Evolutionary conservation across 2,329 filamentous ascomycete species (phyloP), one percentile per base, ranked within the genome.

Genomic region (Fusarium tanahbumbuense): DNA sequence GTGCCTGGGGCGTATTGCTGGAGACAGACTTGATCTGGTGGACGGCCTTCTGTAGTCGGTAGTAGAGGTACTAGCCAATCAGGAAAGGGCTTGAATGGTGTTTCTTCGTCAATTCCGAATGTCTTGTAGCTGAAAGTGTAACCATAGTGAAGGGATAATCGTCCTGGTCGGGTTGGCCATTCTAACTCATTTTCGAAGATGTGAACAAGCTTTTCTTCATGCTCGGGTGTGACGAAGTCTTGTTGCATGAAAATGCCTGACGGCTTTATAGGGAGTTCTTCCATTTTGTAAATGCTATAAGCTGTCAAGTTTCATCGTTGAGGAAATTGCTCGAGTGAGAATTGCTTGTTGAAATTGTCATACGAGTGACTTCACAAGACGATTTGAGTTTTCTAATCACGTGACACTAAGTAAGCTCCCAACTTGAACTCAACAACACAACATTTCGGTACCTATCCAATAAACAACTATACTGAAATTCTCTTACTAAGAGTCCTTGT

Each of bases 1-100:
- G 84, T 80, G 8, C 87, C 87, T 0, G 87, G 87, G 0, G 87
- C 85, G 72, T 89, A 89, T 73, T 88, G 84, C 76, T 89, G 87
- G 18, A 88, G 78, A 68, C 86, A 89, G 68, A 89, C 86, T 73
- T 89, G 87, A 54, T 88, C 86, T 1, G 86, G 86, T 0, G 79
- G 80, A 0, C 83, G 79, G 3, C 67, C 67, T 60, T 86, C 84
- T 0, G 80, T 76, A 4, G 73, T 76, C 1, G 86, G 83, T 6
- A 88, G 78, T 2, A 88, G 77, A 1, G 84, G 83, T 5, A 76
- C 62, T 1, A 88, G 78, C 85, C 86, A 88, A 2, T 77, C 79
- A 0, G 86, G 86, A 27, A 88, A 87, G 0, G 82, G 79, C 46
- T 80, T 83, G 71, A 83, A 87, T 0, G 85, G 84, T 0, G 83